These are phyloP conservation scores for Torrubiella hemipterigena DNA, from an alignment of 2,329 filamentous ascomycete genomes.

Conservation along the genomic window DNA sequence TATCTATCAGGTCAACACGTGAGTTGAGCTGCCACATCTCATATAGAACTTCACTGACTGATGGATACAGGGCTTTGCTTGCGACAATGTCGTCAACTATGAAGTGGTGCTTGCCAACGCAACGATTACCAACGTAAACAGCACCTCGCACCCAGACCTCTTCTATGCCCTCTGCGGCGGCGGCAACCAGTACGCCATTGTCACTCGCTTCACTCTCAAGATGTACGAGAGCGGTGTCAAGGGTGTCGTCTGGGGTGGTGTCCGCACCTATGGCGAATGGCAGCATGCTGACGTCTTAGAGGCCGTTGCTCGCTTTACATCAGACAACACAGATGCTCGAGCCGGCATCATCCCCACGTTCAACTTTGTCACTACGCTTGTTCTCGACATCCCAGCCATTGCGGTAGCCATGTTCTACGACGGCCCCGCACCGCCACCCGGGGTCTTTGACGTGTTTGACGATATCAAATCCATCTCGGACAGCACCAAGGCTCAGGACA, in stretches of 20 bases:
- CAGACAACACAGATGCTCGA: conserved; percentile 6
- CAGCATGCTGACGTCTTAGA: conserved; percentile 4
- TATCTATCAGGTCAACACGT: conserved; percentile 17
- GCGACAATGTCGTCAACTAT: conserved; percentile 25
- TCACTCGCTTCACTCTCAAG: conserved; percentile 10
- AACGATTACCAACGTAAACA: conserved; percentile 24
- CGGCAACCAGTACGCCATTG: conserved; percentile 32
- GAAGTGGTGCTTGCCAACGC: conserved; percentile 32
- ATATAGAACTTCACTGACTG: background rate
- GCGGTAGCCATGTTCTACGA: conserved; percentile 39
- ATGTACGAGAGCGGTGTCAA: conserved; percentile 3
- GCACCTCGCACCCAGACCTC: conserved; percentile 22
- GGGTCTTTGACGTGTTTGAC: conserved; percentile 45
- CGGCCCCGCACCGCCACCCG: conserved; percentile 36
- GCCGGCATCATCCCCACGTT: conserved; percentile 8
- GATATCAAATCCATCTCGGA: conserved; percentile 29
- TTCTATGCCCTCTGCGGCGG: conserved; percentile 34
- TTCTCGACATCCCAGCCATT: conserved; percentile 5
- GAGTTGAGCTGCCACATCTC: conserved; percentile 5
- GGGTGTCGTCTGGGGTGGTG: conserved; percentile 7
- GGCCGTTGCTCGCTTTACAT: conserved; percentile 6
- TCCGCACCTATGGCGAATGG: conserved; percentile 5
- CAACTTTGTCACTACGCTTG: conserved; percentile 4
- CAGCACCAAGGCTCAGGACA: conserved; percentile 32
- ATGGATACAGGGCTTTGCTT: conserved; percentile 20